These are phyloP conservation scores for Penicillium sp. DNA, from an alignment of 2,329 filamentous ascomycete species.

Conservation along the genomic window DNA sequence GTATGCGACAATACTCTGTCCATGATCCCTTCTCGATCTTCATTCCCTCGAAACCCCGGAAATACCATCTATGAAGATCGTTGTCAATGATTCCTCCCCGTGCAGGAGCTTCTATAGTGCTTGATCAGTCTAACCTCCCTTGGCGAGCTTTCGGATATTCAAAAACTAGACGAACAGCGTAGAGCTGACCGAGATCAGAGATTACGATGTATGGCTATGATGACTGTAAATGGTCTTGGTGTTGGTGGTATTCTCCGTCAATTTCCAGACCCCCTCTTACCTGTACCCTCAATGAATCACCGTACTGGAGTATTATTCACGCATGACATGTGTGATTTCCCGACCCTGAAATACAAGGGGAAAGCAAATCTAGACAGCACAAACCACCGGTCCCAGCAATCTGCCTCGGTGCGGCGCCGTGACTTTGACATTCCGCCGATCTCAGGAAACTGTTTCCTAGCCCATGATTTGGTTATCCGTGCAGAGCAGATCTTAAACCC, in stretches of 20 bases:
- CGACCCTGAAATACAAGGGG: background rate
- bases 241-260: conserved; percentile 8
- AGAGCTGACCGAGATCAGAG: background rate
- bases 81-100: too few relatives aligned
- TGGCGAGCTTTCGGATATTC: background rate
- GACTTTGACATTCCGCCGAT: conserved; percentile 1
- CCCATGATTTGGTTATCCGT: background rate
- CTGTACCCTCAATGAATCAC: background rate
- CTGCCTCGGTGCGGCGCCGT: background rate
- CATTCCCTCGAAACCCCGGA: background rate
- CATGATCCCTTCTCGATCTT: background rate
- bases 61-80: too few relatives aligned
- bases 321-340: background rate
- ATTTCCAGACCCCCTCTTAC: background rate
- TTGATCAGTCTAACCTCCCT: background rate
- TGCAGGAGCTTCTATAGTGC: background rate
- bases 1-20: background rate
- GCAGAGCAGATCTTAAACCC: background rate
- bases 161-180: background rate
- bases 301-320: background rate
- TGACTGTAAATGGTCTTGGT: background rate
- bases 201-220: too few relatives aligned
- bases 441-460: conserved; percentile 10
- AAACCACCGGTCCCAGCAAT: background rate
- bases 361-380: background rate